A percentile compares a stretch with the other conserved stretches of the same genome.
phyloP scores from a whole-genome alignment of 129 eudicot genomes.

The Mikania micrantha region DNA sequence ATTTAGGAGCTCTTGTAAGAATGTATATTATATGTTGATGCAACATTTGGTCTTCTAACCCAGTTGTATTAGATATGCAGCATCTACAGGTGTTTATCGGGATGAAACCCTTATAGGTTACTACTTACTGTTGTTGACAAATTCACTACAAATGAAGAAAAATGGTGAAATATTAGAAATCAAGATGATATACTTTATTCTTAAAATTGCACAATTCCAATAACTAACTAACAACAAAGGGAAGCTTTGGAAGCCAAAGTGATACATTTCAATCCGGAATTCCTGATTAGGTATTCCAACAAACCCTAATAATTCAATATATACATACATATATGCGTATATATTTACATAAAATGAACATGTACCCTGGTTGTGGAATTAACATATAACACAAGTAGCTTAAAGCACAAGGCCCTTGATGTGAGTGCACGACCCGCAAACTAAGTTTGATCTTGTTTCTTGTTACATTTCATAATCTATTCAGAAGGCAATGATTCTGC shows the following conservation, averaged over 20 bases:
- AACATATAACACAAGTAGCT: constrained; percentile 17
- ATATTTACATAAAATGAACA: constrained; percentile 24
- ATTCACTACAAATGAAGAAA: background rate
- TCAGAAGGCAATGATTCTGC: constrained; percentile 33
- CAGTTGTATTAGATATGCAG: background rate
- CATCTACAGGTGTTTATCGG: background rate
- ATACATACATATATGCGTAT: background rate
- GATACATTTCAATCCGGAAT: constrained; percentile 16
- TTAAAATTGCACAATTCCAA: no score
- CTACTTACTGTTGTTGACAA: background rate
- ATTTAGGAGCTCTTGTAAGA: constrained; percentile 4
- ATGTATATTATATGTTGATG: background rate
- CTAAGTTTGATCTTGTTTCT: constrained; percentile 13
- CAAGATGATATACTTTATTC: no score
- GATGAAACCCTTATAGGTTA: background rate
- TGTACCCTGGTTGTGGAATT: background rate
- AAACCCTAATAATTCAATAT: background rate
- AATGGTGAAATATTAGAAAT: no score
- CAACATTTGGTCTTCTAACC: background rate
- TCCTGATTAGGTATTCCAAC: constrained; percentile 13
- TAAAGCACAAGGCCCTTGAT: background rate
- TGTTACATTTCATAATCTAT: constrained; percentile 2
- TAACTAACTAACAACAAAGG: no score
- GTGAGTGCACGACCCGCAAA: constrained; percentile 5
- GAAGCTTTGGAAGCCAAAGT: no score